Conservation (phyloP, 1,284 basidiomycete genomes). For the Abortiporus biennis region DNA sequence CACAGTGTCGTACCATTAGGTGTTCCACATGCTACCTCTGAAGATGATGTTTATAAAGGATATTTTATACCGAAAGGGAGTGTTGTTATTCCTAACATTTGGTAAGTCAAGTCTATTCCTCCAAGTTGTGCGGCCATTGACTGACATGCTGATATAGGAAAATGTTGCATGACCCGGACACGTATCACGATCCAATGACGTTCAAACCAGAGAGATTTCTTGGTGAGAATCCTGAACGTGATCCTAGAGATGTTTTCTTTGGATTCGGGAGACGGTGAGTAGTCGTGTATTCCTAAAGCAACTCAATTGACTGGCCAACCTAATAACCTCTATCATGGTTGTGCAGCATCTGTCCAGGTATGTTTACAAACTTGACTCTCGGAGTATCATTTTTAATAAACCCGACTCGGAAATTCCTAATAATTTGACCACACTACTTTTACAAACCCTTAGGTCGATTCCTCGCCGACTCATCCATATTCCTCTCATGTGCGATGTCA, state of each 20-base stretch:
- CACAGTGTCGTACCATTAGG: conserved; percentile 15
- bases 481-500: conserved; percentile 15
- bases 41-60: conserved; percentile 23
- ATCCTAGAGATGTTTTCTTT: conserved; percentile 10
- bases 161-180: conserved; percentile 11
- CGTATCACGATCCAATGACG: conserved; percentile 11
- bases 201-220: conserved; percentile 15
- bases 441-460: conserved; percentile 11
- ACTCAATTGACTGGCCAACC: background rate
- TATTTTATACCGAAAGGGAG: conserved; percentile 23
- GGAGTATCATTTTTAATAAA: no score
- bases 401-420: no score
- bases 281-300: background rate
- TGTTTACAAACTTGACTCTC: no score
- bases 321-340: background rate
- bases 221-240: conserved; percentile 5
- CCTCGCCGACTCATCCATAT: conserved; percentile 20
- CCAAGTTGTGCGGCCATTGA: background rate
- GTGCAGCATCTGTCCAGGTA: conserved; percentile 11
- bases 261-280: conserved; percentile 16
- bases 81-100: conserved; percentile 29
- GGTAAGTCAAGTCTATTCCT: conserved; percentile 14
- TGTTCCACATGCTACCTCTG: conserved; percentile 21
- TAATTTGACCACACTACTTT: no score
- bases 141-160: conserved; percentile 8